Conservation (phyloP, 2,329 filamentous ascomycete species). For the Botrytis fragariae region DNA sequence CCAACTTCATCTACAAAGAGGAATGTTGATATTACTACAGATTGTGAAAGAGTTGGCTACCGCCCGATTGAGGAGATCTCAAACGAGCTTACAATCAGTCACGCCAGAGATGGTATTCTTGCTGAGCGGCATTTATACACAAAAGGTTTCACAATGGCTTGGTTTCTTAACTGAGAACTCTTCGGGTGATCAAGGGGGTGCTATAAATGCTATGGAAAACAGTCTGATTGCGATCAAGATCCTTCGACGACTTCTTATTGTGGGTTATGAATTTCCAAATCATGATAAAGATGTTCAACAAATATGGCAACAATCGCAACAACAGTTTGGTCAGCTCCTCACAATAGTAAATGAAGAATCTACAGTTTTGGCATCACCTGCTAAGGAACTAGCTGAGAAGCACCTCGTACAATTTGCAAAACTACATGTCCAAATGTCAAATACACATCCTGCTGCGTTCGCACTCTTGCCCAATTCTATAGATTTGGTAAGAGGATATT, state of each 20-base stretch:
- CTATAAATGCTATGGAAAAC: slow-evolving; percentile 66
- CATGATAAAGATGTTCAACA: slow-evolving; percentile 71
- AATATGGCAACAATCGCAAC: slow-evolving; percentile 77
- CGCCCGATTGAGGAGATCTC: slow-evolving; percentile 70
- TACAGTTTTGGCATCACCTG: slow-evolving; percentile 49
- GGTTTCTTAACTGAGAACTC: slow-evolving; percentile 55
- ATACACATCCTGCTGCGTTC: slow-evolving; percentile 77
- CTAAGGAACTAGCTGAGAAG: slow-evolving; percentile 69
- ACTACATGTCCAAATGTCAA: slow-evolving; percentile 83
- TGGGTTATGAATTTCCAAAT: slow-evolving; percentile 82
- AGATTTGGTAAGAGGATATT: slow-evolving; percentile 76
- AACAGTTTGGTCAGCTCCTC: slow-evolving; percentile 76
- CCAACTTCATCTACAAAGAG: slow-evolving; percentile 65
- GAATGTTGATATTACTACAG: slow-evolving; percentile 74
- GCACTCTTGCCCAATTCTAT: slow-evolving; percentile 77
- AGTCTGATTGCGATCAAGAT: slow-evolving; percentile 78
- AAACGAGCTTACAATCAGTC: slow-evolving; percentile 72
- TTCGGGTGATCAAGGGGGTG: slow-evolving; percentile 54
- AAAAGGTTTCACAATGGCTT: slow-evolving; percentile 69
- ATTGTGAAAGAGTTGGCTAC: slow-evolving; percentile 89
- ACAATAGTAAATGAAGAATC: slow-evolving; percentile 57
- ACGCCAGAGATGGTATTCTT: slow-evolving; percentile 83
- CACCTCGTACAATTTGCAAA: slow-evolving; percentile 90
- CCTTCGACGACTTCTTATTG: slow-evolving; percentile 72
- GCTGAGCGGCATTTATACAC: slow-evolving; percentile 73